A percentile compares a stretch with the other conserved stretches of the same genome.
Evolutionary conservation across 139 green algal species (phyloP).

Genomic region (Pleodorina starrii): DNA sequence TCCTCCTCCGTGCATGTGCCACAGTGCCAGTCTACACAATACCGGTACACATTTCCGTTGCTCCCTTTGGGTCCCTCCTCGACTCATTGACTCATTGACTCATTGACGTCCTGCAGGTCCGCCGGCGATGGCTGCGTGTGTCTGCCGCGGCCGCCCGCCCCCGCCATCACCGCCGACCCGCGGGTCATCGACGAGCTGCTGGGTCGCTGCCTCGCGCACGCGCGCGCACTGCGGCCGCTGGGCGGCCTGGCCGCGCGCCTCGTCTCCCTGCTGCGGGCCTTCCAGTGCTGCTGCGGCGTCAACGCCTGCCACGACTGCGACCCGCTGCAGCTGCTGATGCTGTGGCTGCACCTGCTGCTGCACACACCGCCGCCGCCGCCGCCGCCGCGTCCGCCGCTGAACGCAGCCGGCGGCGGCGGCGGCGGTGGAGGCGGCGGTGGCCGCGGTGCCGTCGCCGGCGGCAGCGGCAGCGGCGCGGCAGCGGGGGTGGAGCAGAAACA

Average conservation of each 20-base stretch:
- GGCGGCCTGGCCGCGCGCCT: not conserved
- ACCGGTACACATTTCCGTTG: too few relatives aligned
- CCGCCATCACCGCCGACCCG: not conserved
- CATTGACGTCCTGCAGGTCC: too few relatives aligned
- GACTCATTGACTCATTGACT: too few relatives aligned
- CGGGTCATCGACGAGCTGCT: not conserved
- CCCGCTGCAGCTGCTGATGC: slow-evolving; percentile 9
- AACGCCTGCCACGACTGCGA: not conserved
- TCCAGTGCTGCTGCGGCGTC: not conserved
- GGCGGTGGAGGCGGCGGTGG: not conserved
- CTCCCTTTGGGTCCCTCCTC: too few relatives aligned
- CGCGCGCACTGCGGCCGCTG: not conserved
- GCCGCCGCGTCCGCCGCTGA: not conserved
- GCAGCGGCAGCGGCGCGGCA: not conserved
- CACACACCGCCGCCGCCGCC: not conserved
- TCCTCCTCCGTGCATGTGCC: too few relatives aligned
- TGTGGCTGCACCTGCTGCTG: slow-evolving; percentile 30
- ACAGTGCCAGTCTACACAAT: too few relatives aligned
- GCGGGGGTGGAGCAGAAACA: not conserved
- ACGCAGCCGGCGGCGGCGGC: not conserved
- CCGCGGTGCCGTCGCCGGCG: not conserved
- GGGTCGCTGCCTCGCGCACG: not conserved
- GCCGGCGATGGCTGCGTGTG: not conserved
- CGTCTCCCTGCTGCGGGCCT: not conserved
- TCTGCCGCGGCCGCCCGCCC: not conserved